Evolutionary conservation across 768 basidiomycete species (phyloP), one percentile per base, ranked within the genome.

Genomic region (Tricholoma matsutake): DNA sequence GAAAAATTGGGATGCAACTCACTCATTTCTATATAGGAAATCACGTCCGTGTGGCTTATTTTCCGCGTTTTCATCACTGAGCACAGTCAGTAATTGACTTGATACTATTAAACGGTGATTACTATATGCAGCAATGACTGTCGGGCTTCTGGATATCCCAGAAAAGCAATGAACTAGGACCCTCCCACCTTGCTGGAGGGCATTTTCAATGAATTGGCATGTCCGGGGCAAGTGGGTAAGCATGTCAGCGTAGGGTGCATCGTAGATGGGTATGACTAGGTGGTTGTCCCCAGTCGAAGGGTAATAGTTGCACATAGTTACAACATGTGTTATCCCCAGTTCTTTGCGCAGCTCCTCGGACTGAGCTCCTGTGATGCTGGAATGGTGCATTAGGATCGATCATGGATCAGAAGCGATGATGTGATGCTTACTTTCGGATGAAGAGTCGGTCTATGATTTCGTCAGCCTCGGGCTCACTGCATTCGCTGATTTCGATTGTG

Each of bases 151-250:
- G 0, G 87, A 91, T 7, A 91, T 73, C 5, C 89, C 89, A 83
- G 88, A 86, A 10, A 85, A 76, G 68, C 89, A 91, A 63, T 92
- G 89, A 14, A 91, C 85, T 9, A 91, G 79, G 6, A 90, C 83
- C 51, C 75, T 79, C 0, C 87, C 87, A 22, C 81, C 80, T 1
- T 67, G 39, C 8, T 73, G 68, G 47, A 91, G 64, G 4, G 89
- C 86, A 20, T 76, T 62, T 63, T 86, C 78, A 28, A 91, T 89
- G 69, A 89, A 91, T 14, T 67, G 71, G 67, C 86, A 86, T 10
- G 85, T 79, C n/a, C 69, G 61, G 3, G 86, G 84, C 1, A 92
- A 75, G 64, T 88, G 81, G 18, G 86, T 83, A n/a, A 91, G 81
- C 28, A 92, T 78, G 51, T 83, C 76, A 20, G 78, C 78, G 60